Base-by-base conservation (phyloP, 495 filamentous ascomycete species). In the Penicillium goetzii region DNA sequence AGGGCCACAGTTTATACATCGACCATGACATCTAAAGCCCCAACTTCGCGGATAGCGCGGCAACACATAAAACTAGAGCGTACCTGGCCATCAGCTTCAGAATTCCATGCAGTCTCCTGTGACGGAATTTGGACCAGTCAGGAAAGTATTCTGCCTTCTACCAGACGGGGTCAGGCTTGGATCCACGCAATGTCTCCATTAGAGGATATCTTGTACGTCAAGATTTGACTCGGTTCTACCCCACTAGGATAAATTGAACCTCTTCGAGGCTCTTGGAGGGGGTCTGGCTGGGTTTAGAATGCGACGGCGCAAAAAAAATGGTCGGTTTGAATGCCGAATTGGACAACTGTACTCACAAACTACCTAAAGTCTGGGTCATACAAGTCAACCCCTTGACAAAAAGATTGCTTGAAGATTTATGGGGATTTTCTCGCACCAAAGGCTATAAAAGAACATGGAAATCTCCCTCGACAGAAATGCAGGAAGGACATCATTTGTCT, bases 11-110 rank as follows among this genome's bases (percentile, higher is more conserved):
- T 17, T 30, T 56, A 56, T 56, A 33, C 53, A 21, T 25, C 49
- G 25, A 52, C 49, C 23, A 52, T 52, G 49, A 52, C 49, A 52
- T 32, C 28, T 52, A 6, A 25, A 52, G 25, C 26, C 11, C 49
- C 49, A 40, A 17, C 45, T 4, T 30, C 34, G 32, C 32, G 45
- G 30, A 28, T 60, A 51, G n/a, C 58, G 58, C 58, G 58, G 58
- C 58, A 51, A 34, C 19, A 23, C 23, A 53, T 60, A 30, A 47
- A 23, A 19, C 41, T 47, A 5, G 41, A 47, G 21, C 41, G 51
- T 26, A 60, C 34, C 17, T 14, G 32, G 10, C 43, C n/a, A 30
- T 26, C 17, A 19, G 6, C 21, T 9, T 23, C 19, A 15, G 6
- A 0, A 47, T 47, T 47, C 19, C 3, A 23, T 11, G 10, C 8